phyloP scores from a whole-genome alignment of 306 rosid genomes.

The Morella rubra region DNA sequence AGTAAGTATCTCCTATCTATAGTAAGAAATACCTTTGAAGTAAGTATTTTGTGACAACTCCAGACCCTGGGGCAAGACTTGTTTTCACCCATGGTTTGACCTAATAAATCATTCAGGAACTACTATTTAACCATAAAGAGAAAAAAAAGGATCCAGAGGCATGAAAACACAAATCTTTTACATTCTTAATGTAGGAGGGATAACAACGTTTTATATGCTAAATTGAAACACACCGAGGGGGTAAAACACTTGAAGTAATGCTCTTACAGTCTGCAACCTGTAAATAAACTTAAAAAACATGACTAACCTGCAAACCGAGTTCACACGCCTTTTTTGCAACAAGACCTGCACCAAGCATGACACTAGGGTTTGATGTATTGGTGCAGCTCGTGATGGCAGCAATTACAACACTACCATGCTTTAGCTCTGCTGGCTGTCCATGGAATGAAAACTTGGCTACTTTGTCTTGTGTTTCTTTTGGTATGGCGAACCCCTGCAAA shows the following conservation, averaged over 20 bases:
- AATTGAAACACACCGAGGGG: background rate
- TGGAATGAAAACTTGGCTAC: slow-evolving; percentile 77
- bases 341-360: slow-evolving; percentile 97
- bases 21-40: slow-evolving; percentile 62
- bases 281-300: slow-evolving; percentile 7
- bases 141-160: slow-evolving; percentile 13
- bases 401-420: slow-evolving; percentile 87
- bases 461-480: slow-evolving; percentile 76
- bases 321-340: slow-evolving; percentile 90
- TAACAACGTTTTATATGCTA: slow-evolving; percentile 8
- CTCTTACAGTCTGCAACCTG: background rate
- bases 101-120: slow-evolving; percentile 36
- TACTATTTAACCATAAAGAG: slow-evolving; percentile 10
- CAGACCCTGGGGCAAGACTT: slow-evolving; percentile 98
- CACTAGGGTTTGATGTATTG: slow-evolving; percentile 94
- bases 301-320: slow-evolving; percentile 77
- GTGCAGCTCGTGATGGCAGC: slow-evolving; percentile 99
- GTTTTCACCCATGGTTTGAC: slow-evolving; percentile 98
- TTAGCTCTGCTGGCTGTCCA: slow-evolving; percentile 88
- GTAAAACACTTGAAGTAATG: background rate
- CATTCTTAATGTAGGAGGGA: slow-evolving; percentile 6
- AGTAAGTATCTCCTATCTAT: slow-evolving; percentile 6
- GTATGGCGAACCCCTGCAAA: slow-evolving; percentile 84
- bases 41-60: slow-evolving; percentile 91
- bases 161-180: background rate